Evolutionary conservation across 2,329 filamentous ascomycete genomes (phyloP).

Genomic region (Nemania sp.): DNA sequence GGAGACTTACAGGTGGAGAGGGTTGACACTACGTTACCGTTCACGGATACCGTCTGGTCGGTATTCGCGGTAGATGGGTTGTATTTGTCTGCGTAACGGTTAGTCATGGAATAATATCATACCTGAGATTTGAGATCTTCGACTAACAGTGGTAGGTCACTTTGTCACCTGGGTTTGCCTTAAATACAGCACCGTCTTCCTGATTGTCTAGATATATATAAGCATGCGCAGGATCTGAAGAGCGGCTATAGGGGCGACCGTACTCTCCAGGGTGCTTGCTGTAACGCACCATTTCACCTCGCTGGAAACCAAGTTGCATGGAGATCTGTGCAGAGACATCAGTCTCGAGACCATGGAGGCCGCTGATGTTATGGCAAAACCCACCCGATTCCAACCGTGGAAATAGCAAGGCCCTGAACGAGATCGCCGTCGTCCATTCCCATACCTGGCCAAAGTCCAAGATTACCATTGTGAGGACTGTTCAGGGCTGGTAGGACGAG

Average conservation of each 20-base stretch:
- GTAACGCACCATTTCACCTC: conserved; percentile 31
- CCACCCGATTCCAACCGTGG: conserved; percentile 27
- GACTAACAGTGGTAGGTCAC: conserved; percentile 29
- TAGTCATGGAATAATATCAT: not conserved
- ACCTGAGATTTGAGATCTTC: not conserved
- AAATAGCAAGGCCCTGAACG: conserved; percentile 27
- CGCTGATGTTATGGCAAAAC: not conserved
- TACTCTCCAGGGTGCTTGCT: conserved; percentile 29
- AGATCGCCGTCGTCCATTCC: conserved; percentile 34
- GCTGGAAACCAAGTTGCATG: conserved; percentile 15
- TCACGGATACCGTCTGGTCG: conserved; percentile 32
- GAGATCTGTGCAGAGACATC: conserved; percentile 17
- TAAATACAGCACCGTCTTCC: conserved; percentile 28
- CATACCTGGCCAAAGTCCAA: conserved; percentile 32
- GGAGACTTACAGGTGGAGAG: conserved; percentile 26
- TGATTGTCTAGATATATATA: conserved; percentile 15
- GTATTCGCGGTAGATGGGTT: conserved; percentile 25
- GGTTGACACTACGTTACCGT: conserved; percentile 26
- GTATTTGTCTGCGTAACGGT: conserved; percentile 21
- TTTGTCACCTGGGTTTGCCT: conserved; percentile 29
- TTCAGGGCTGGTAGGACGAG: conserved; percentile 26
- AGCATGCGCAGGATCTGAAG: not conserved
- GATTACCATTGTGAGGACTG: conserved; percentile 29
- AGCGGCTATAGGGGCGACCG: not conserved
- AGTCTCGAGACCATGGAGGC: not conserved